These are phyloP conservation scores for Calonectria hawksworthii DNA, from an alignment of 2,329 filamentous ascomycete species.

Conservation along the genomic window DNA sequence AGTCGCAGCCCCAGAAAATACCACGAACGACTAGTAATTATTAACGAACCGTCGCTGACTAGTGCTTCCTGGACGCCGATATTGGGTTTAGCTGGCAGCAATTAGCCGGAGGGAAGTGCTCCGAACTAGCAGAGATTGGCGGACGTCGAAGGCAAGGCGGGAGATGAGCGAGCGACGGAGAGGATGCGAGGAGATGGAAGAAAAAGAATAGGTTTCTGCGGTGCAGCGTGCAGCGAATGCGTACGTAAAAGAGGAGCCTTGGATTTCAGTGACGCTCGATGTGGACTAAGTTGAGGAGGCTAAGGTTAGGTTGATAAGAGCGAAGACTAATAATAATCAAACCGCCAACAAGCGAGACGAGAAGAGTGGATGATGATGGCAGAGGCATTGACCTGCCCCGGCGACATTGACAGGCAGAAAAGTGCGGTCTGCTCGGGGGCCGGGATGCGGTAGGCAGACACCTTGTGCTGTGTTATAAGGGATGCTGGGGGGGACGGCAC, in stretches of 20 bases:
- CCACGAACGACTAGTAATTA: constrained; percentile 13
- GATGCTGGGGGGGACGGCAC: neutral
- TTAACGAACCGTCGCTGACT: constrained; percentile 17
- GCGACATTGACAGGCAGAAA: neutral
- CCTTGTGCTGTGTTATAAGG: neutral
- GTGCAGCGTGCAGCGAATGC: constrained; percentile 3
- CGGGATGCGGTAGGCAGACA: neutral
- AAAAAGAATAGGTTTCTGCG: constrained; percentile 20
- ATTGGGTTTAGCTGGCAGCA: constrained; percentile 22
- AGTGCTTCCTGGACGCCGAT: constrained; percentile 30
- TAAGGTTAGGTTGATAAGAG: constrained; percentile 21
- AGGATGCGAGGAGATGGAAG: constrained; percentile 2
- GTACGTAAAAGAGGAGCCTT: constrained; percentile 21
- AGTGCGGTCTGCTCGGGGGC: neutral
- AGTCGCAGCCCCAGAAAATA: constrained; percentile 17
- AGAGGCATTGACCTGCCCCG: constrained; percentile 4
- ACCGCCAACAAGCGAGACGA: constrained; percentile 24
- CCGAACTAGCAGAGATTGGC: constrained; percentile 13
- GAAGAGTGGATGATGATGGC: constrained; percentile 23
- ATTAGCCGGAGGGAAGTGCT: constrained; percentile 9
- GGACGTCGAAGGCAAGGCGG: neutral
- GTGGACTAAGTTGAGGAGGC: constrained; percentile 20
- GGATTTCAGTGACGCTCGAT: constrained; percentile 16
- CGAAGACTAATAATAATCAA: constrained; percentile 25
- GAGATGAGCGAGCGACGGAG: neutral